Evolutionary conservation across 768 basidiomycete genomes (phyloP).

Genomic region (Lenzites betulinus): DNA sequence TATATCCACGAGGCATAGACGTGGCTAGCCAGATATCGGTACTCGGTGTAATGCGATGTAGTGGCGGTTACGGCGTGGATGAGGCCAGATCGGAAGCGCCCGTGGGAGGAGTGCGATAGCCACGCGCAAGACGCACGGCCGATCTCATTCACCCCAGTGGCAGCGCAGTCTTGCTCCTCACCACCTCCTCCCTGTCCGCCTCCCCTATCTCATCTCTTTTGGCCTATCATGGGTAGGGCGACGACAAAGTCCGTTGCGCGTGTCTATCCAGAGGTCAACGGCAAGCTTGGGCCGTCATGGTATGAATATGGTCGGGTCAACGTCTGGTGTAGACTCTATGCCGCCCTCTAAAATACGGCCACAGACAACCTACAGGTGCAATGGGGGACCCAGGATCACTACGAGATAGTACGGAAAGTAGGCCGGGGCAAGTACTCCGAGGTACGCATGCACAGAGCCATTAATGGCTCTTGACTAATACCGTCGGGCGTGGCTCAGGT

Average conservation of each 20-base stretch:
- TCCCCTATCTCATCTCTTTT: neutral
- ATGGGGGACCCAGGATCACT: slow-evolving; percentile 97
- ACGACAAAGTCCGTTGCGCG: slow-evolving; percentile 79
- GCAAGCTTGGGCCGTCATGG: slow-evolving; percentile 86
- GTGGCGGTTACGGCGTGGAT: neutral
- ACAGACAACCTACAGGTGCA: slow-evolving; percentile 95
- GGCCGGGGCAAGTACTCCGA: slow-evolving; percentile 95
- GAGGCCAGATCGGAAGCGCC: slow-evolving; percentile 6
- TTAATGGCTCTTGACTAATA: neutral
- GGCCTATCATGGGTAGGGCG: slow-evolving; percentile 62
- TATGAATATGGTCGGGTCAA: slow-evolving; percentile 83
- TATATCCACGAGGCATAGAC: no score
- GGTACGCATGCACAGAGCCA: slow-evolving; percentile 44
- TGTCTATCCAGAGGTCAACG: slow-evolving; percentile 88
- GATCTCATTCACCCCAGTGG: slow-evolving; percentile 15
- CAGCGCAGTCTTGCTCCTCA: slow-evolving; percentile 3
- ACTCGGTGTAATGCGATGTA: no score
- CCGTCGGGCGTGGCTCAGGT: slow-evolving; percentile 48
- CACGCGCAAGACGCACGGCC: slow-evolving; percentile 19
- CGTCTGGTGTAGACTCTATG: neutral
- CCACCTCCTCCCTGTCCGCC: slow-evolving; percentile 11
- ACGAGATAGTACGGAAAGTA: slow-evolving; percentile 96
- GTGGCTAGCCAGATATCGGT: no score
- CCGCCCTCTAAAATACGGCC: slow-evolving; percentile 1
- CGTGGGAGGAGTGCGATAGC: slow-evolving; percentile 16